Conservation (phyloP, 129 eudicot species). For the Escallonia herrerae region DNA sequence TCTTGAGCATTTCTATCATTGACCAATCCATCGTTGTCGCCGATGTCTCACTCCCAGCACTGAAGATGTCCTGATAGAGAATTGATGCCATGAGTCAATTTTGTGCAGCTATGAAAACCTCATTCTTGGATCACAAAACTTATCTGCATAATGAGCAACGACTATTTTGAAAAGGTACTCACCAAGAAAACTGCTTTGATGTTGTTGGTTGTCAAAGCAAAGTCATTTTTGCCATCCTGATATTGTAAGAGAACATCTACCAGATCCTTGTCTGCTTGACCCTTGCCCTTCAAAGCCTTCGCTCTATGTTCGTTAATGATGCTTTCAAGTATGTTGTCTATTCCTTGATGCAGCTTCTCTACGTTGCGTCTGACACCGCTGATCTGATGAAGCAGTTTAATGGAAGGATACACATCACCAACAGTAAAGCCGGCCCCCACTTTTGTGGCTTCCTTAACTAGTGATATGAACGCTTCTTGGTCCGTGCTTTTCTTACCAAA, state of each 20-base stretch:
- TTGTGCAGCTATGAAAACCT: neutral
- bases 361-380: conserved; percentile 7
- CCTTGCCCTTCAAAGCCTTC: conserved; percentile 1
- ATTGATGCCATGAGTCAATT: neutral
- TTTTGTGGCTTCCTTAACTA: conserved; percentile 7
- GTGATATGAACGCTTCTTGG: conserved; percentile 1
- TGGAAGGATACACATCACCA: conserved; percentile 28
- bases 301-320: conserved; percentile 21
- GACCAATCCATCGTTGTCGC: neutral
- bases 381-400: conserved; percentile 13
- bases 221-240: conserved; percentile 10
- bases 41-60: conserved; percentile 9
- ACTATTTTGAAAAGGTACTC: neutral
- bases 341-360: conserved; percentile 9
- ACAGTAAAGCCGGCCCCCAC: conserved; percentile 18
- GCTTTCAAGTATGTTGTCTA: conserved; percentile 20
- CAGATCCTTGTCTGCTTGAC: conserved; percentile 19
- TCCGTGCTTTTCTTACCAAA: conserved; percentile 20
- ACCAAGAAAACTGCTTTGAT: conserved; percentile 30
- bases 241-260: conserved; percentile 23
- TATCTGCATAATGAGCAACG: neutral
- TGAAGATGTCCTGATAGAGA: conserved; percentile 5
- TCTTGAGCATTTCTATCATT: conserved; percentile 13
- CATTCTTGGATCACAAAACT: neutral
- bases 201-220: conserved; percentile 14